Base-by-base conservation (phyloP, 2,329 filamentous ascomycete species). In the Sphaerulina vaccinii region DNA sequence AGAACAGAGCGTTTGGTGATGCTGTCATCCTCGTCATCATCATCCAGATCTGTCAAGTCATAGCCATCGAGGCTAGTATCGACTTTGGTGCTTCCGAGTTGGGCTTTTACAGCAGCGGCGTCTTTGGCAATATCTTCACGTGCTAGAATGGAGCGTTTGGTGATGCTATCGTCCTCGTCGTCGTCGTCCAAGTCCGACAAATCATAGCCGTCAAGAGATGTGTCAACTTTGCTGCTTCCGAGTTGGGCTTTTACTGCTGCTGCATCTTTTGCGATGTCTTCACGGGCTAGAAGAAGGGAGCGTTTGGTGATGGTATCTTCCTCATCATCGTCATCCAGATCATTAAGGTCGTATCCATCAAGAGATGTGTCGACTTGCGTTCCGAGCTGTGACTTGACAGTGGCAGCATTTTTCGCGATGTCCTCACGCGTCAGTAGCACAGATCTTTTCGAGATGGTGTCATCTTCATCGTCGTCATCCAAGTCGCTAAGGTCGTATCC, bases 201-300 rank as follows among this genome's bases (percentile, higher is more conserved):
- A 13, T 54, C 51, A 21, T 54, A 54, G 15, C 51, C 51, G 7
- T 51, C 49, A 18, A 51, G 40, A 8, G 40, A 45, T 7, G 35
- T 37, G 32, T 51, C 49, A 22, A 51, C n/a, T 21, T 43, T 36
- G 32, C 10, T 23, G 15, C 24, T 36, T 7, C 40, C 39, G 40
- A 44, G 43, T 32, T 51, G 21, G 11, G 48, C 19, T 19, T 44
- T 16, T 21, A 51, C 15, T 29, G 21, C 29, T n/a, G 23, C 19
- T 16, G 40, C 29, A 16, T 42, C 46, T 19, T 8, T 21, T 4
- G 37, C 45, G 9, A 49, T 35, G n/a, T 21, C 36, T 10, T 23
- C 21, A 7, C 35, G 44, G 1, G 35, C 45, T 4, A 27, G 11
- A 4, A 42, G 27, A 33, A 22, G n/a, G n/a, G 38, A 42, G 22